A percentile compares a stretch with the other conserved stretches of the same genome.
phyloP scores from a whole-genome alignment of 179 eudicot species.

The Corrigiola litoralis region DNA sequence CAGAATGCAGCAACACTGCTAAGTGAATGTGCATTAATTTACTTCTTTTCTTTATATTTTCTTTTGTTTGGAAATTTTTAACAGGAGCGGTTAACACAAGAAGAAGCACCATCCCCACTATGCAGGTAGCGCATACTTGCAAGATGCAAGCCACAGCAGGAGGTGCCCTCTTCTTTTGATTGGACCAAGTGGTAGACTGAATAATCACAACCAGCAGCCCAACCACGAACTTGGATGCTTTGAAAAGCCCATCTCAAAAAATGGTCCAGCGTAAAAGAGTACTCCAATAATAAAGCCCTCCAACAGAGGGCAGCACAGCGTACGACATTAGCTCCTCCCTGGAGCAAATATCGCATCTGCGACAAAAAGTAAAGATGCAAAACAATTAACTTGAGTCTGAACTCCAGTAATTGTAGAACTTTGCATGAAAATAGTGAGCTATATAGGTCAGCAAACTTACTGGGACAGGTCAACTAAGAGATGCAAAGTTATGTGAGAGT shows the following conservation, averaged over 20 bases:
- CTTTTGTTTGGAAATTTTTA: conserved; percentile 23
- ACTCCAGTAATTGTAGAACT: conserved; percentile 44
- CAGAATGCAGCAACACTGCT: conserved; percentile 28
- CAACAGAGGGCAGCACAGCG: conserved; percentile 78
- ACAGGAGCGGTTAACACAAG: conserved; percentile 37
- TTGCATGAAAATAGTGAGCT: conserved; percentile 23
- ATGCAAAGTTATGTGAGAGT: conserved; percentile 1
- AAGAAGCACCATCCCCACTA: conserved; percentile 74
- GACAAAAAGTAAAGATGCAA: conserved; percentile 66
- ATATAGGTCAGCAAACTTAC: conserved; percentile 28
- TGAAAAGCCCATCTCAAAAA: conserved; percentile 60
- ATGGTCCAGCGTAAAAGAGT: conserved; percentile 64
- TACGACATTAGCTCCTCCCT: conserved; percentile 99
- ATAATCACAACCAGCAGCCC: conserved; percentile 70
- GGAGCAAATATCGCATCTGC: conserved; percentile 99
- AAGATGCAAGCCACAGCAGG: conserved; percentile 75
- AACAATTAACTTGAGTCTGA: conserved; percentile 51
- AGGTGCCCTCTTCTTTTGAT: conserved; percentile 66
- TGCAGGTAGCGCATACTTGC: conserved; percentile 58
- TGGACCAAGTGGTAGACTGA: conserved; percentile 85
- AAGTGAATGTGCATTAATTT: conserved; percentile 26
- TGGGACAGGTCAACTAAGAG: conserved; percentile 15
- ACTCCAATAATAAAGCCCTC: conserved; percentile 59
- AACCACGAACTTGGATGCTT: conserved; percentile 62
- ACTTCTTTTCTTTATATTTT: conserved; percentile 17